phyloP scores from a whole-genome alignment of 495 filamentous ascomycete species.

The Neurospora sp. region DNA sequence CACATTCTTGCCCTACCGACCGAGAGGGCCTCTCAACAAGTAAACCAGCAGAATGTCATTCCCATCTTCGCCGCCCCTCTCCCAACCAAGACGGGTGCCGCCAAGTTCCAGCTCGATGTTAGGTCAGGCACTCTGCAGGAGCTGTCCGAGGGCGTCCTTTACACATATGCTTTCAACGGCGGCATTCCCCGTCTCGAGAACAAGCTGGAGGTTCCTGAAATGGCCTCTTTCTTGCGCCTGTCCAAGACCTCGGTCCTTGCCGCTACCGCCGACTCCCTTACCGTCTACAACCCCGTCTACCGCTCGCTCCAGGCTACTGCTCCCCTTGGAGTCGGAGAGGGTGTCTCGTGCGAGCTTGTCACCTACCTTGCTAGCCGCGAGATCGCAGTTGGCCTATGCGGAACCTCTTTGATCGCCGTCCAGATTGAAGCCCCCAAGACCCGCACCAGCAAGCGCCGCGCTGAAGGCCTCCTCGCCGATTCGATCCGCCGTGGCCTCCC shows the following conservation, averaged over 20 bases:
- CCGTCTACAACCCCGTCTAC: constrained; percentile 56
- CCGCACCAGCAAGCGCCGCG: constrained; percentile 49
- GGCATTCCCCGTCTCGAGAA: constrained; percentile 36
- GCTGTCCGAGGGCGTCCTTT: constrained; percentile 32
- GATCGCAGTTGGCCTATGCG: constrained; percentile 48
- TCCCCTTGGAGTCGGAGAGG: constrained; percentile 25
- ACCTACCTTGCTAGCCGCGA: constrained; percentile 55
- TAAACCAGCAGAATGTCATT: constrained; percentile 13
- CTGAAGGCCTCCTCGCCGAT: constrained; percentile 59
- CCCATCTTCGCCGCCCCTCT: constrained; percentile 20
- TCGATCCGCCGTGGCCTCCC: constrained; percentile 52
- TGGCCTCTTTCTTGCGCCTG: constrained; percentile 42
- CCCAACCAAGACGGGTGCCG: constrained; percentile 7
- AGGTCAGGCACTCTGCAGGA: constrained; percentile 46
- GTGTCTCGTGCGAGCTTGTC: constrained; percentile 35
- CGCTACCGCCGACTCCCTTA: constrained; percentile 30
- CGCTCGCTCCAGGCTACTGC: constrained; percentile 50
- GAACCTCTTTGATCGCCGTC: constrained; percentile 47
- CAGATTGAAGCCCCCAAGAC: constrained; percentile 53
- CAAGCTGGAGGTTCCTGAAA: constrained; percentile 24
- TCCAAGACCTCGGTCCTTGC: constrained; percentile 42
- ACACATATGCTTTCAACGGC: constrained; percentile 40
- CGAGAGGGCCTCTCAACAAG: constrained; percentile 15
- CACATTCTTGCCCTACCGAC: constrained; percentile 35
- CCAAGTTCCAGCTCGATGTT: constrained; percentile 43